Evolutionary conservation across 2,329 filamentous ascomycete species (phyloP).

Genomic region (Aspergillus quadricinctus): DNA sequence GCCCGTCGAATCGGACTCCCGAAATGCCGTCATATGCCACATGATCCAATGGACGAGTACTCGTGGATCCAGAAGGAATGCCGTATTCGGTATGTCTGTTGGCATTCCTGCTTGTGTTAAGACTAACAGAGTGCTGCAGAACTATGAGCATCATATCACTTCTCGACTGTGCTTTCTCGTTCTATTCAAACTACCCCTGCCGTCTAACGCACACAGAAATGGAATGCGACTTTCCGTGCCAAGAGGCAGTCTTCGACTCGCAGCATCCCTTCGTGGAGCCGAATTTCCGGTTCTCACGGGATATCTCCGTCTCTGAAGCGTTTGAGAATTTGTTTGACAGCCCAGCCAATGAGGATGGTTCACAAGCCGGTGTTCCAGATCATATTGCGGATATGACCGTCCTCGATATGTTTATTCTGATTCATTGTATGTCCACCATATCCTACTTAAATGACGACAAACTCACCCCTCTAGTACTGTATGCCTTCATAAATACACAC

Average conservation of each 20-base stretch:
- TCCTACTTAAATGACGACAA: not conserved
- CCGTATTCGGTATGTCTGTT: constrained; percentile 35
- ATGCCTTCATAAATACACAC: constrained; percentile 39
- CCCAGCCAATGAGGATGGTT: constrained; percentile 10
- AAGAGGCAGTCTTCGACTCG: constrained; percentile 37
- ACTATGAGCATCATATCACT: constrained; percentile 39
- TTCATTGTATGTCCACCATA: constrained; percentile 31
- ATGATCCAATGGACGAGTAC: constrained; percentile 35
- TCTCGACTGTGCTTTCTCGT: constrained; percentile 43
- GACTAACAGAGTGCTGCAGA: constrained; percentile 20
- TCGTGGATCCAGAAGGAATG: constrained; percentile 44
- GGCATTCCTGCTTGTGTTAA: not conserved
- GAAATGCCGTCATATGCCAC: constrained; percentile 34
- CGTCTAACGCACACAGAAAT: constrained; percentile 39
- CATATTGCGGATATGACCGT: constrained; percentile 26
- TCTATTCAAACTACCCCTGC: constrained; percentile 44
- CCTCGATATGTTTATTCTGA: constrained; percentile 41
- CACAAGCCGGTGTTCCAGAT: constrained; percentile 4
- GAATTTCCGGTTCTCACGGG: constrained; percentile 35
- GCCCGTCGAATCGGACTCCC: constrained; percentile 37
- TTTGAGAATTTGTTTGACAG: constrained; percentile 39
- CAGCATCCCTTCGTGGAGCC: constrained; percentile 41
- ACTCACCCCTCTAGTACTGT: constrained; percentile 29
- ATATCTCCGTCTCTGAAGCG: constrained; percentile 34
- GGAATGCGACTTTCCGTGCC: constrained; percentile 42